These are phyloP conservation scores for Hymenoscyphus scutula DNA, from an alignment of 2,329 filamentous ascomycete species.

Conservation along the genomic window DNA sequence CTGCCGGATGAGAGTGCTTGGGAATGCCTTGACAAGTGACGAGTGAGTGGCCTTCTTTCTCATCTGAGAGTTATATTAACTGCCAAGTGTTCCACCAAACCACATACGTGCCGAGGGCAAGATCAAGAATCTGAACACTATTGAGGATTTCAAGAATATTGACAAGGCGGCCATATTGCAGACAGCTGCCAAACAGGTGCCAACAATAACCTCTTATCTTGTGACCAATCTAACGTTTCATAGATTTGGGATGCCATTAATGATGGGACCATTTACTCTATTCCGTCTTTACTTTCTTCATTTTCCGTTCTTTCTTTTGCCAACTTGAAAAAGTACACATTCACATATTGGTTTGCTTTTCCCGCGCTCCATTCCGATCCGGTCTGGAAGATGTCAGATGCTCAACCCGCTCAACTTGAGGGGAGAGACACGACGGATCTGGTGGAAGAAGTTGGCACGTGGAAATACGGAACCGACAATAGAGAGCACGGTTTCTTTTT, in stretches of 20 bases:
- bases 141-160: slow-evolving; percentile 85
- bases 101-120: slow-evolving; percentile 85
- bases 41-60: slow-evolving; percentile 57
- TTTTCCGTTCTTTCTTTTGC: slow-evolving; percentile 90
- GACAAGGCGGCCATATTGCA: slow-evolving; percentile 78
- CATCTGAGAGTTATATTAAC: slow-evolving; percentile 22
- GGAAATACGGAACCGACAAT: slow-evolving; percentile 77
- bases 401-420: slow-evolving; percentile 53
- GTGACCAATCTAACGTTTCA: slow-evolving; percentile 17
- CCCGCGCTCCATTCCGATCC: slow-evolving; percentile 89
- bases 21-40: slow-evolving; percentile 78
- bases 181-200: slow-evolving; percentile 73
- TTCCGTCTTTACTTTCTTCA: slow-evolving; percentile 84
- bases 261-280: slow-evolving; percentile 93
- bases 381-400: slow-evolving; percentile 66
- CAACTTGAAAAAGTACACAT: slow-evolving; percentile 95
- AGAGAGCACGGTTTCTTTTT: slow-evolving; percentile 94
- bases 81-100: slow-evolving; percentile 61
- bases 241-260: slow-evolving; percentile 97
- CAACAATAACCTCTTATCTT: slow-evolving; percentile 25
- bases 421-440: slow-evolving; percentile 72
- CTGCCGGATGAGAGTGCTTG: slow-evolving; percentile 86
- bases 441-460: slow-evolving; percentile 81
- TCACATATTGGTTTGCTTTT: slow-evolving; percentile 98
- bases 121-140: slow-evolving; percentile 94